phyloP scores from a whole-genome alignment of 345 rosid genomes.

The Aurinia saxatilis region DNA sequence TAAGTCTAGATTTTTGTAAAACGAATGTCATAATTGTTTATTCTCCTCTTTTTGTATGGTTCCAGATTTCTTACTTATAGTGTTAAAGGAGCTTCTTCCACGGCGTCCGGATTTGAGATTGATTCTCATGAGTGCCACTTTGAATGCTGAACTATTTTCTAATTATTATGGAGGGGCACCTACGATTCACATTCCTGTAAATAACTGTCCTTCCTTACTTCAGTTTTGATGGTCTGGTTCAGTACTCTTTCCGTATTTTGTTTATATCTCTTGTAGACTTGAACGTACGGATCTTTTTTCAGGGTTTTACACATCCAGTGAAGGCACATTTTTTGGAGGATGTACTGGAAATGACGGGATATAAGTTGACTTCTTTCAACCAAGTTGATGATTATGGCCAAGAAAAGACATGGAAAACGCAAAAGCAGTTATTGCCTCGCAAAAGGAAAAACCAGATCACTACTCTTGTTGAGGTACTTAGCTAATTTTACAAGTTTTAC shows the following conservation, averaged over 20 bases:
- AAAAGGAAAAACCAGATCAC: slow-evolving; percentile 93
- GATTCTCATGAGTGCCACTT: slow-evolving; percentile 96
- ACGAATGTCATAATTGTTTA: background rate
- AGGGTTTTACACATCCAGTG: slow-evolving; percentile 96
- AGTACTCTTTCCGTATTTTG: background rate
- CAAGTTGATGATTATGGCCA: slow-evolving; percentile 99
- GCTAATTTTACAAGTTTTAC: background rate
- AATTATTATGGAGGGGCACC: slow-evolving; percentile 88
- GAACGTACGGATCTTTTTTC: slow-evolving; percentile 1
- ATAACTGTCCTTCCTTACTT: slow-evolving; percentile 12
- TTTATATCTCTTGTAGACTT: background rate
- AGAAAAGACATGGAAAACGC: slow-evolving; percentile 95
- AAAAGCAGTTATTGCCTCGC: slow-evolving; percentile 76
- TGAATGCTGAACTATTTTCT: slow-evolving; percentile 95
- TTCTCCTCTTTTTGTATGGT: slow-evolving; percentile 3
- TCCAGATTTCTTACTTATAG: slow-evolving; percentile 87
- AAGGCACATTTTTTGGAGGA: slow-evolving; percentile 83
- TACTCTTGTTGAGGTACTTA: slow-evolving; percentile 83
- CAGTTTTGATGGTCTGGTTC: slow-evolving; percentile 8
- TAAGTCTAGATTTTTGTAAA: background rate
- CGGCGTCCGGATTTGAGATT: slow-evolving; percentile 92
- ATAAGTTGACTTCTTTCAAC: slow-evolving; percentile 78
- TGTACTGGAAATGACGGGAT: slow-evolving; percentile 80
- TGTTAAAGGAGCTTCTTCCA: slow-evolving; percentile 94
- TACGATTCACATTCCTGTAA: slow-evolving; percentile 88